Evolutionary conservation across 2,329 filamentous ascomycete species (phyloP), one percentile per base, ranked within the genome.

Genomic region (Sporothrix dimorphospora): DNA sequence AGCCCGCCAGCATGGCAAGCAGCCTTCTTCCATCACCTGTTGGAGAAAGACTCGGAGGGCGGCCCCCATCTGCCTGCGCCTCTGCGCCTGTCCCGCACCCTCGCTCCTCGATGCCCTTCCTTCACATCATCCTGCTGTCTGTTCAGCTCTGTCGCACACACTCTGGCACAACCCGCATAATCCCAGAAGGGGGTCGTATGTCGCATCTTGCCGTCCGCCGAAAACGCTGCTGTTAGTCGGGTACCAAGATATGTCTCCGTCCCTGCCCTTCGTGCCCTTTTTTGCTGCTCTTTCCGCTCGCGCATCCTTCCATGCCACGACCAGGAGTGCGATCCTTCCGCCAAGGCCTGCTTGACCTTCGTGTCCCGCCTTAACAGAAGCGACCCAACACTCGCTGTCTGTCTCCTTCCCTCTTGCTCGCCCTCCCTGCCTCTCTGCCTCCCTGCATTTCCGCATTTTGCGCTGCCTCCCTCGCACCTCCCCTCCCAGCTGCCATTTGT

Each of bases 321-420:
- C 47, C 30, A 51, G 45, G n/a, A 24, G 11, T 42, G 21, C 4
- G 38, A 57, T 51, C 55, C 55, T 70, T 61, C 55, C 42, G 68
- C 68, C 40, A 63, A 70, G 68, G 38, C 68, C 30, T 42, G 47
- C 34, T n/a, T 34, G 27, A n/a, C 59, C 34, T 34, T 12, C 40
- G 55, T 61, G 65, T 69, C 63, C 65, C 71, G 38, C 40, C 71
- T 67, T 69, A 70, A 40, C 67, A 72, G 34, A 49, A 40, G 47
- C 16, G 55, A 45, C 38, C 40, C 5, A 65, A 19, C n/a, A 30
- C n/a, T 4, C 16, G 2, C 45, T 51, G 19, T 11, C 45, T 34
- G 42, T 38, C 16, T 19, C 21, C 19, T 19, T 16, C 14, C 19
- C 16, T 24, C 8, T 49, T 47, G 21, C 30, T 27, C 27, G 14